phyloP scores from a whole-genome alignment of 1,284 basidiomycete genomes.

The Boletellus deceptivus region DNA sequence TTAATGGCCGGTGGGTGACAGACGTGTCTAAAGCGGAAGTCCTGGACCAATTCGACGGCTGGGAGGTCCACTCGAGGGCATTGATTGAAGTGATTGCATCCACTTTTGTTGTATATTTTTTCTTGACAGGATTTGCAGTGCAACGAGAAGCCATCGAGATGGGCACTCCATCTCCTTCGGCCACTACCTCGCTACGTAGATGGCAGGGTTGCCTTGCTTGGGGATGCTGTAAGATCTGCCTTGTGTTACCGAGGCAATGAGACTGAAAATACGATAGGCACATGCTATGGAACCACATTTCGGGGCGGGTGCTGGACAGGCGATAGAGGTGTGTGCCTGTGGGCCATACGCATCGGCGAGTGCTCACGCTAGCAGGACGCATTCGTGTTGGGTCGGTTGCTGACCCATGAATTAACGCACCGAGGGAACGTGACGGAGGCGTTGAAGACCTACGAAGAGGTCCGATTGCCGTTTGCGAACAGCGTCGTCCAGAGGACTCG shows the following conservation, averaged over 20 bases:
- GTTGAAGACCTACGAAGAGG: slow-evolving; percentile 31
- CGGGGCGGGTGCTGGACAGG: slow-evolving; percentile 33
- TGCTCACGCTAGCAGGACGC: slow-evolving; percentile 30
- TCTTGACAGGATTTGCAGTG: slow-evolving; percentile 9
- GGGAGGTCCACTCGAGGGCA: slow-evolving; percentile 42
- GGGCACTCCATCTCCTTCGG: slow-evolving; percentile 31
- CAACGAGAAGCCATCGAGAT: slow-evolving; percentile 24
- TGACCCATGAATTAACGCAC: slow-evolving; percentile 28
- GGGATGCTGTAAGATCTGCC: slow-evolving; percentile 33
- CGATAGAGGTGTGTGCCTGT: slow-evolving; percentile 29
- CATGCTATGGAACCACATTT: slow-evolving; percentile 34
- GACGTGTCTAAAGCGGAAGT: slow-evolving; percentile 34
- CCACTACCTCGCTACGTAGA: slow-evolving; percentile 31
- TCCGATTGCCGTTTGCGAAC: slow-evolving; percentile 32
- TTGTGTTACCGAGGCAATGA: background rate
- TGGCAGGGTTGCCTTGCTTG: slow-evolving; percentile 33
- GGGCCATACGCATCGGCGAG: background rate
- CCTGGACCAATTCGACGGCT: slow-evolving; percentile 34
- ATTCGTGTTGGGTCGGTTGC: slow-evolving; percentile 35
- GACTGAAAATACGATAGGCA: slow-evolving; percentile 16
- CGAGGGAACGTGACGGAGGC: slow-evolving; percentile 20
- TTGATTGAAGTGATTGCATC: slow-evolving; percentile 36
- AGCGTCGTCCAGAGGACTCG: slow-evolving; percentile 5
- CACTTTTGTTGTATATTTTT: background rate
- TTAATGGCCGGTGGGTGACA: slow-evolving; percentile 37